These are phyloP conservation scores for Capsella bursapastoris DNA, from an alignment of 345 rosid genomes.

Conservation along the genomic window DNA sequence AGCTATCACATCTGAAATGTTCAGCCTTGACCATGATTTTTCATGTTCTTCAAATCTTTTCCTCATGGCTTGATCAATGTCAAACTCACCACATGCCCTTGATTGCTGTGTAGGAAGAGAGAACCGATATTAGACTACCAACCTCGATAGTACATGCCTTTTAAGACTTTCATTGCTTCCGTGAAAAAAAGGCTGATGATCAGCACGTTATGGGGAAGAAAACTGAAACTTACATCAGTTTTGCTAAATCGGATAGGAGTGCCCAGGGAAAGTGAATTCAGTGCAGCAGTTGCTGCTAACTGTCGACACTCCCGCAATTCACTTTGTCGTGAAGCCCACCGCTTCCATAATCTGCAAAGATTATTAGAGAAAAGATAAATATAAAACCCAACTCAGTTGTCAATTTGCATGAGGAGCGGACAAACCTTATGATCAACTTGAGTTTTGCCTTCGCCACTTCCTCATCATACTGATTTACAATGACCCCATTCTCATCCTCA, in stretches of 20 bases:
- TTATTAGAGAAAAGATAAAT: conserved; percentile 19
- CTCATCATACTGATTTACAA: conserved; percentile 51
- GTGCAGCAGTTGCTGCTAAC: conserved; percentile 71
- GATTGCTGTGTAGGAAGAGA: conserved; percentile 52
- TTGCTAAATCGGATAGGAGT: conserved; percentile 62
- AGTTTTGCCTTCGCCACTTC: conserved; percentile 80
- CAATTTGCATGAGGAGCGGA: conserved; percentile 33
- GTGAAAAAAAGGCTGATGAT: conserved; percentile 16
- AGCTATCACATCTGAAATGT: conserved; percentile 73
- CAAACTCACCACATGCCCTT: conserved; percentile 51
- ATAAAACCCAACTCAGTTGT: conserved; percentile 7
- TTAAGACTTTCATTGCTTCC: conserved; percentile 13
- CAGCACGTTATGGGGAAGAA: conserved; percentile 7
- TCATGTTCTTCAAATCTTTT: conserved; percentile 67
- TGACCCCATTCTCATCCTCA: conserved; percentile 47
- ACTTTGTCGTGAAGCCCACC: conserved; percentile 63
- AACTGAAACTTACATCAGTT: conserved; percentile 57
- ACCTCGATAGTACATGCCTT: conserved; percentile 24
- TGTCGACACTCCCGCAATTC: conserved; percentile 69
- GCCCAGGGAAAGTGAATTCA: conserved; percentile 74
- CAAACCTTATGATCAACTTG: conserved; percentile 82
- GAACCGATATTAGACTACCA: conserved; percentile 34
- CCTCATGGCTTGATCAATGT: conserved; percentile 70
- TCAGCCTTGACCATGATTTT: conserved; percentile 82
- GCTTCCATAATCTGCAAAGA: conserved; percentile 79